Conservation (phyloP, 257 asterid species). For the Linderniella brevidens region DNA sequence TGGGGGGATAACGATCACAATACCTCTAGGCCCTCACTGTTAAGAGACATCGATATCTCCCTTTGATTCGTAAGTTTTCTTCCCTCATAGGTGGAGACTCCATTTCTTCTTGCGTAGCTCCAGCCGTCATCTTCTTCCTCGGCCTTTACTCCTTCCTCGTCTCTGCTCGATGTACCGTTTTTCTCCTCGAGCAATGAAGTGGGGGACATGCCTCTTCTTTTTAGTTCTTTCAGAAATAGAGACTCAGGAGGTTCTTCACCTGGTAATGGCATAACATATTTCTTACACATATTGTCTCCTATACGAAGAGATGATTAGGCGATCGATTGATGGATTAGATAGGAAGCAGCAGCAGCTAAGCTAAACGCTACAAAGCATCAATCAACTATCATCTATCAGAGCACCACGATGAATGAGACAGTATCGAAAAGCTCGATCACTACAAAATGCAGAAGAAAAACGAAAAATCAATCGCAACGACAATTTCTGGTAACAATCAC, state of each 20-base stretch:
- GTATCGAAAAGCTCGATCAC: not conserved
- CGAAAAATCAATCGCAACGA: not conserved
- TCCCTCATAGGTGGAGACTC: constrained; percentile 36
- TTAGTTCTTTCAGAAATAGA: constrained; percentile 73
- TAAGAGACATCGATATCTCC: constrained; percentile 73
- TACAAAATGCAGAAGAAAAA: not conserved
- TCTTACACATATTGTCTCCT: constrained; percentile 4
- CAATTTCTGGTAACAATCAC: not conserved
- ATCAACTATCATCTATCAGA: not conserved
- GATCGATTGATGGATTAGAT: not conserved
- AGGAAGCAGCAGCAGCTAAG: not conserved
- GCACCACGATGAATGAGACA: not conserved
- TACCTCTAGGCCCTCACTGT: constrained; percentile 98
- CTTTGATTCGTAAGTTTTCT: constrained; percentile 44
- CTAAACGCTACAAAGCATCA: not conserved
- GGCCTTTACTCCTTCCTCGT: constrained; percentile 28
- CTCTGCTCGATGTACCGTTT: constrained; percentile 28
- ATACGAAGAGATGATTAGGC: not conserved
- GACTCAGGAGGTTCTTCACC: constrained; percentile 97
- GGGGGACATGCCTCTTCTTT: constrained; percentile 78
- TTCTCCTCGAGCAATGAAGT: constrained; percentile 82
- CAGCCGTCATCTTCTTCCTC: constrained; percentile 87
- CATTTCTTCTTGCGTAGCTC: constrained; percentile 44
- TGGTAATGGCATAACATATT: constrained; percentile 12
- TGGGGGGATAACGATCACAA: constrained; percentile 7